Conservation (phyloP, 805 yeast species). For the Wickerhamiella siamensis region DNA sequence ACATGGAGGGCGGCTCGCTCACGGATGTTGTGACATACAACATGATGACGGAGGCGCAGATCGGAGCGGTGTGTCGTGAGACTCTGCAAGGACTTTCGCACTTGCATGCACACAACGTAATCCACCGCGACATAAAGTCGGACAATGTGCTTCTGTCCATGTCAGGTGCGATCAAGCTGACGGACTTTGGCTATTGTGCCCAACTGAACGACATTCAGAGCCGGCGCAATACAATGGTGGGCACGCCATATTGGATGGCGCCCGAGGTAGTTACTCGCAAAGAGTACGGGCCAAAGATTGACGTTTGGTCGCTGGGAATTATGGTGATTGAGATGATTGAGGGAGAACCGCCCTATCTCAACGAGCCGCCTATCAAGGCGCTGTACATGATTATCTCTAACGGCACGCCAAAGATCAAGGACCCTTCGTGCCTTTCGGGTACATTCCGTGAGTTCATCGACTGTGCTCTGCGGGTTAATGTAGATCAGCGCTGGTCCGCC, state of each 20-base stretch:
- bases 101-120: slow-evolving; percentile 80
- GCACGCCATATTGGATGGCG: slow-evolving; percentile 99
- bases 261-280: slow-evolving; percentile 94
- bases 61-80: slow-evolving; percentile 88
- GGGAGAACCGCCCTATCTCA: slow-evolving; percentile 96
- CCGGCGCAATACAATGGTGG: slow-evolving; percentile 96
- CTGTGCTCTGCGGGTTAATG: slow-evolving; percentile 69
- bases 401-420: slow-evolving; percentile 88
- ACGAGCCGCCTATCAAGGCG: slow-evolving; percentile 91
- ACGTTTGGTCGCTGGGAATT: slow-evolving; percentile 94
- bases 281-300: slow-evolving; percentile 94
- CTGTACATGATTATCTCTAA: slow-evolving; percentile 87
- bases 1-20: slow-evolving; percentile 96
- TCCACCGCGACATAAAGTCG: slow-evolving; percentile 91
- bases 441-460: slow-evolving; percentile 56
- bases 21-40: slow-evolving; percentile 91
- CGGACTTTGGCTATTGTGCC: slow-evolving; percentile 96
- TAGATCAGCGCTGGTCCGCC: slow-evolving; percentile 69
- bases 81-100: slow-evolving; percentile 76
- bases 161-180: slow-evolving; percentile 80
- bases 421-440: slow-evolving; percentile 64
- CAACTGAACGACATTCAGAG: slow-evolving; percentile 67
- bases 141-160: slow-evolving; percentile 78
- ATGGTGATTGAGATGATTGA: slow-evolving; percentile 98
- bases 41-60: slow-evolving; percentile 77